phyloP scores from a whole-genome alignment of 257 asterid genomes.

The Eustoma russellianum region DNA sequence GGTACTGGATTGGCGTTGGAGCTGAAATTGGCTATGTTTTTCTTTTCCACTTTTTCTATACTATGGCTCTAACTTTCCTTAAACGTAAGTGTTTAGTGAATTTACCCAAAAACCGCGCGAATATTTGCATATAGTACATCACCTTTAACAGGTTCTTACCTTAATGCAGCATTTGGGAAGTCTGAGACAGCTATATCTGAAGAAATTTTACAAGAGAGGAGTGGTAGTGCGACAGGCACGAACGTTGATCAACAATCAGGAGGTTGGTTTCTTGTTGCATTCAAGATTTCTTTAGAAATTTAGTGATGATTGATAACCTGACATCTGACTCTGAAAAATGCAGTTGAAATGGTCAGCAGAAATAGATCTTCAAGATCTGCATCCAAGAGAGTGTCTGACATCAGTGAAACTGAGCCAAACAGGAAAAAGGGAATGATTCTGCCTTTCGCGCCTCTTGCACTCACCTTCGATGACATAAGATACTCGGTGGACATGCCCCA shows the following conservation, averaged over 20 bases:
- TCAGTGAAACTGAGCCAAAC: constrained; percentile 22
- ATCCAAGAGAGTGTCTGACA: constrained; percentile 39
- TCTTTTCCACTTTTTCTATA: constrained; percentile 47
- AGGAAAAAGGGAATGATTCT: constrained; percentile 74
- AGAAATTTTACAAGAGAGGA: constrained; percentile 35
- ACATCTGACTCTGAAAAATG: background rate
- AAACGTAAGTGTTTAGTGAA: constrained; percentile 38
- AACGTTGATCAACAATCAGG: constrained; percentile 20
- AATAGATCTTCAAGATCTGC: constrained; percentile 21
- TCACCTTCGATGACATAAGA: constrained; percentile 55
- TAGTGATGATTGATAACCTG: background rate
- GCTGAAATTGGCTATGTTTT: constrained; percentile 47
- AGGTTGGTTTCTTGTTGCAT: constrained; percentile 1
- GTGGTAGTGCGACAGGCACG: constrained; percentile 29
- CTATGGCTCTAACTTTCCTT: constrained; percentile 54
- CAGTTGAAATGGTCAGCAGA: constrained; percentile 26
- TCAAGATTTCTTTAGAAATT: background rate
- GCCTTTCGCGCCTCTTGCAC: constrained; percentile 69
- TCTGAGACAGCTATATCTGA: constrained; percentile 37
- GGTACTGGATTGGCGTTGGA: constrained; percentile 84
- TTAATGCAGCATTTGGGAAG: constrained; percentile 61
- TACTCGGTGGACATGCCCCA: constrained; percentile 88
- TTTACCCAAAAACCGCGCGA: too few species aligned
- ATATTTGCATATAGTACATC: background rate
- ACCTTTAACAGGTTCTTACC: background rate